A percentile compares a stretch with the other conserved stretches of the same genome.
Evolutionary conservation across 2,329 filamentous ascomycete species (phyloP).

Genomic region (Ceratocystis eucalypticola): DNA sequence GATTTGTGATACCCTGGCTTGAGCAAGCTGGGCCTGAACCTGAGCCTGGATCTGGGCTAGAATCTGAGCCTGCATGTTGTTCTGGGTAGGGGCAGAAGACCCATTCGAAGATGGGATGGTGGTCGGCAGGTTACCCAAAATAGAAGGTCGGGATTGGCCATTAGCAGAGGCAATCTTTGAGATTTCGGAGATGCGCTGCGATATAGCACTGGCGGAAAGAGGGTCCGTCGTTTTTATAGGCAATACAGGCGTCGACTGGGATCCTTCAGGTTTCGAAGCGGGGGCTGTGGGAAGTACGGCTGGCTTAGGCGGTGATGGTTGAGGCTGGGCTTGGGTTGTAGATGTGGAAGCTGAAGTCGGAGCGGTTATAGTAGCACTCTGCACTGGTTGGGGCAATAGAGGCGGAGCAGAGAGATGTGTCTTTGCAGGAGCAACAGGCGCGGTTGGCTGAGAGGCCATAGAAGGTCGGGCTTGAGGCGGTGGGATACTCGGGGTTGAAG

Average conservation of each 20-base stretch:
- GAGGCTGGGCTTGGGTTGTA: background rate
- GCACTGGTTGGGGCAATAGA: constrained; percentile 7
- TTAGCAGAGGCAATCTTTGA: constrained; percentile 20
- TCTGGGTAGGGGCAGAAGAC: constrained; percentile 7
- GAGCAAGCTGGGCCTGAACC: constrained; percentile 27
- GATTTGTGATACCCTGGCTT: constrained; percentile 11
- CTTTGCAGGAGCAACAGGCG: background rate
- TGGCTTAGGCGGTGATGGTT: constrained; percentile 1
- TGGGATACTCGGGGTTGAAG: background rate
- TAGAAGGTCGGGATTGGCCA: constrained; percentile 21
- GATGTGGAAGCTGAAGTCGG: background rate
- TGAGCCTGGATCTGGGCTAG: constrained; percentile 24
- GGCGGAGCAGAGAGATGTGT: background rate
- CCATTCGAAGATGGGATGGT: constrained; percentile 8
- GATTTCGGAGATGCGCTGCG: constrained; percentile 14
- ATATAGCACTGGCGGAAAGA: constrained; percentile 17
- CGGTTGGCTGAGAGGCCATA: background rate
- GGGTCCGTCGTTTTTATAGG: constrained; percentile 13
- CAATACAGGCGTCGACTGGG: background rate
- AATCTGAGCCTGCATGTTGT: constrained; percentile 17
- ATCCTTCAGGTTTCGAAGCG: background rate
- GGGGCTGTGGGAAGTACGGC: background rate
- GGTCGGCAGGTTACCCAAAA: constrained; percentile 18
- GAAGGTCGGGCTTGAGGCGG: constrained; percentile 4
- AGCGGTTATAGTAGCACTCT: background rate